Percentiles rank a stretch among this genome's conserved stretches.
These are phyloP conservation scores for Populus pruinosa DNA, from an alignment of 345 rosid species.

Conservation along the genomic window DNA sequence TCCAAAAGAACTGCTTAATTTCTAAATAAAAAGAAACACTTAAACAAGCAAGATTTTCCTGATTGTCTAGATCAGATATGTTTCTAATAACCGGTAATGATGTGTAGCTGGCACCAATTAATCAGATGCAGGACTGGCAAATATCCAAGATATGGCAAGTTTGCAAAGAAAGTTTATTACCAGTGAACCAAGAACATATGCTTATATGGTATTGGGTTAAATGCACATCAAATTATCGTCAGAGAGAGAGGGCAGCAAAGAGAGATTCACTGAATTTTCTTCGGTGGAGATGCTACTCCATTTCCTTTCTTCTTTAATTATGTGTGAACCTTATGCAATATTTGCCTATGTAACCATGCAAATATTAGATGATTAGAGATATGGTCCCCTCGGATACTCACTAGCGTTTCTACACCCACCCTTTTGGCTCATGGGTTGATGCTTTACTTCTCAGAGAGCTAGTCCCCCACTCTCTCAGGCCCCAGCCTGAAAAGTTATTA, in stretches of 20 bases:
- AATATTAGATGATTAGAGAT: background rate
- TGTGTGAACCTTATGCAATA: slow-evolving; percentile 13
- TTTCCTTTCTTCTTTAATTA: slow-evolving; percentile 2
- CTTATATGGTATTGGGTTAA: slow-evolving; percentile 26
- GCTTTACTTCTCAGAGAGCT: slow-evolving; percentile 21
- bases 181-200: slow-evolving; percentile 22
- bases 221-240: slow-evolving; percentile 16
- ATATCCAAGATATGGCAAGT: slow-evolving; percentile 33
- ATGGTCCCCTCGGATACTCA: slow-evolving; percentile 36
- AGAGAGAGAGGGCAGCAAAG: slow-evolving; percentile 1
- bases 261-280: slow-evolving; percentile 3
- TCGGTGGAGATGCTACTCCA: slow-evolving; percentile 18
- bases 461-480: slow-evolving; percentile 31
- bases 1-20: background rate
- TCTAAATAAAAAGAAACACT: background rate
- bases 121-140: slow-evolving; percentile 22
- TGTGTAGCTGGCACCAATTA: slow-evolving; percentile 39
- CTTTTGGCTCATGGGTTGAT: slow-evolving; percentile 25
- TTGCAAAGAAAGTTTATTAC: slow-evolving; percentile 21
- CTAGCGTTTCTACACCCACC: slow-evolving; percentile 13
- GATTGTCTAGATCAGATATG: slow-evolving; percentile 4
- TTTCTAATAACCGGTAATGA: slow-evolving; percentile 6
- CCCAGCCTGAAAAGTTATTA: slow-evolving; percentile 40
- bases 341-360: slow-evolving; percentile 19
- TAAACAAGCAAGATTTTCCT: slow-evolving; percentile 23